Conservation (phyloP, 208 protist genomes). For the Crithidia sp. region DNA sequence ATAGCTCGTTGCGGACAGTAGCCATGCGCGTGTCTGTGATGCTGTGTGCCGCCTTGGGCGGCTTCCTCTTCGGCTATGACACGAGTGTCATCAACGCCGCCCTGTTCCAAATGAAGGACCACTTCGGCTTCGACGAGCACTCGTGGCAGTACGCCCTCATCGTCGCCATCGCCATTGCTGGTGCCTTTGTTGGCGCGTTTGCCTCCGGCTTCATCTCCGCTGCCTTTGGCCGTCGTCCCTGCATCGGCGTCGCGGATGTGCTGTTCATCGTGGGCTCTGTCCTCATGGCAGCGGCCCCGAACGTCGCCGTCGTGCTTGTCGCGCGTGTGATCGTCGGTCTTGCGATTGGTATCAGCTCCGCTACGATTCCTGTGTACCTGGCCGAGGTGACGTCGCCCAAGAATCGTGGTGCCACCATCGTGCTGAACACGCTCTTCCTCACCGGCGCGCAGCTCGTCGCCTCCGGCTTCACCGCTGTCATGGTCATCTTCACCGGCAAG, state of each 20-base stretch:
- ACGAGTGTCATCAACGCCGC: constrained; percentile 92
- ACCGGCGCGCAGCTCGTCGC: constrained; percentile 89
- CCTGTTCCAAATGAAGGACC: constrained; percentile 92
- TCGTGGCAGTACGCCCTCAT: constrained; percentile 84
- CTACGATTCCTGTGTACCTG: constrained; percentile 92
- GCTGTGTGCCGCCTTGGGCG: constrained; percentile 88
- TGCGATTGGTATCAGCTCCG: constrained; percentile 86
- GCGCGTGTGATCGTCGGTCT: constrained; percentile 87
- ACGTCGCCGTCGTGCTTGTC: constrained; percentile 71
- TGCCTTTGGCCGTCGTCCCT: constrained; percentile 75
- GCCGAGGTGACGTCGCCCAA: constrained; percentile 83
- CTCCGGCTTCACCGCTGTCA: constrained; percentile 61
- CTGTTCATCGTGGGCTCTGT: constrained; percentile 86
- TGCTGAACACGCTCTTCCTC: constrained; percentile 90
- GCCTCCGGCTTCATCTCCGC: constrained; percentile 70
- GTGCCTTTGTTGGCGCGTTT: constrained; percentile 87
- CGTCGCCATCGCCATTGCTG: constrained; percentile 85
- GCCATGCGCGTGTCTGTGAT: constrained; percentile 61
- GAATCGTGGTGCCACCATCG: constrained; percentile 84
- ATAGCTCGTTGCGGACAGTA: neutral
- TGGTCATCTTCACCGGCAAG: constrained; percentile 72
- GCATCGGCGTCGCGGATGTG: constrained; percentile 73
- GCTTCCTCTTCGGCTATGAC: constrained; percentile 94
- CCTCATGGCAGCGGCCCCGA: constrained; percentile 75
- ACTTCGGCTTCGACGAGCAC: constrained; percentile 84